Evolutionary conservation across 441 rosid genomes (phyloP).

Genomic region (Pelargonium myrrhifolium): DNA sequence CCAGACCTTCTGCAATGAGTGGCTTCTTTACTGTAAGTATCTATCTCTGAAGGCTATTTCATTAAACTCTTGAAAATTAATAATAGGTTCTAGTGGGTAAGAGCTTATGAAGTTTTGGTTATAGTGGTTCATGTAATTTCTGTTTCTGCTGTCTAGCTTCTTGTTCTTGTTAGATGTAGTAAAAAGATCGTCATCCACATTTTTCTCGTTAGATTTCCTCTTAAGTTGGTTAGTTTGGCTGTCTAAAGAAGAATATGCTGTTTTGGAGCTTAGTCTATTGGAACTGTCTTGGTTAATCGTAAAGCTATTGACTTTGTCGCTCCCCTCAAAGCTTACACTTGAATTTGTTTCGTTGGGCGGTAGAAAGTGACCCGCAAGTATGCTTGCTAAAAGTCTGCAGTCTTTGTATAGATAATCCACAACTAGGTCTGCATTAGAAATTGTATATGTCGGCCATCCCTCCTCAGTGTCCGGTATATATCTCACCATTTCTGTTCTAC

Average conservation of each 20-base stretch:
- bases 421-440: constrained; percentile 18
- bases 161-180: constrained; percentile 7
- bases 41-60: constrained; percentile 23
- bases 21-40: constrained; percentile 12
- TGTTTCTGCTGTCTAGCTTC: constrained; percentile 11
- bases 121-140: constrained; percentile 17
- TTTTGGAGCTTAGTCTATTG: constrained; percentile 16
- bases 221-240: constrained; percentile 22
- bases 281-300: neutral
- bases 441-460: constrained; percentile 12
- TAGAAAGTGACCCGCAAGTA: constrained; percentile 28
- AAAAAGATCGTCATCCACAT: constrained; percentile 11
- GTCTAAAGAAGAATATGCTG: constrained; percentile 16
- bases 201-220: constrained; percentile 20
- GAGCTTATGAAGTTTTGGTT: constrained; percentile 22
- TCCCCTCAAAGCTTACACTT: constrained; percentile 20
- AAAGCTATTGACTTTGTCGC: constrained; percentile 14
- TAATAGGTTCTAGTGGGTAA: constrained; percentile 20
- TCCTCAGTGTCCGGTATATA: constrained; percentile 16
- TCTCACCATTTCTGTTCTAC: constrained; percentile 8
- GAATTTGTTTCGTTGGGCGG: constrained; percentile 24
- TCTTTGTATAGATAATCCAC: constrained; percentile 33
- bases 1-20: neutral
- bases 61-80: constrained; percentile 24
- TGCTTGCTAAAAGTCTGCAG: constrained; percentile 30